phyloP scores from a whole-genome alignment of 2,329 filamentous ascomycete genomes.

The Venturia aucupariae region DNA sequence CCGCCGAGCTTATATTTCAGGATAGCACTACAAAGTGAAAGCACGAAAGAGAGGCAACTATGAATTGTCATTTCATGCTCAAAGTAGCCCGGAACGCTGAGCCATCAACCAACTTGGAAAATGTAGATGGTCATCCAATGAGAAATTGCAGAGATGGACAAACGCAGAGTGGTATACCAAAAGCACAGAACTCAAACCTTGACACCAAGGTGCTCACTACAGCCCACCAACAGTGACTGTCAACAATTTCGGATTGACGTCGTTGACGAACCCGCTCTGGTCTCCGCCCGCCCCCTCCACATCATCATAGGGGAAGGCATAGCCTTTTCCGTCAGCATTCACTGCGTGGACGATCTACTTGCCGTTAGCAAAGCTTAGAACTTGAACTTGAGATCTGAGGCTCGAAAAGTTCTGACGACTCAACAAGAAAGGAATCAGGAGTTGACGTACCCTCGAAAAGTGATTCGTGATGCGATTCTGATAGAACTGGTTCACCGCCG shows the following conservation, averaged over 20 bases:
- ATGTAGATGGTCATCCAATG: too few species aligned
- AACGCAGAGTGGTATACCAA: background rate
- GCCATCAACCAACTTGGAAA: background rate
- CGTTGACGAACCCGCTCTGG: slow-evolving; percentile 44
- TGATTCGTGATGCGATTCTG: slow-evolving; percentile 39
- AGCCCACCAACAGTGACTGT: slow-evolving; percentile 36
- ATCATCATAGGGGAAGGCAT: slow-evolving; percentile 61
- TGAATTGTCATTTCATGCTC: background rate
- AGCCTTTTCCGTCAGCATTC: slow-evolving; percentile 51
- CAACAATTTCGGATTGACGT: slow-evolving; percentile 36
- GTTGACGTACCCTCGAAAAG: slow-evolving; percentile 38
- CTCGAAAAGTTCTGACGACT: background rate
- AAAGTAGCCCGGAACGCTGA: background rate
- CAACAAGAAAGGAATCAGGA: background rate
- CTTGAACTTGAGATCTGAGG: background rate
- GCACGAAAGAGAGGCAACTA: too few species aligned
- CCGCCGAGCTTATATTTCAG: too few species aligned
- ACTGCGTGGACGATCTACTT: slow-evolving; percentile 47
- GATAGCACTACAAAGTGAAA: too few species aligned
- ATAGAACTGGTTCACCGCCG: slow-evolving; percentile 26
- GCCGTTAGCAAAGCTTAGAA: background rate
- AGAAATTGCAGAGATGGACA: background rate
- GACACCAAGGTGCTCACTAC: background rate
- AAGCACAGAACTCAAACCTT: background rate
- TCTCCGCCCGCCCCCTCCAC: slow-evolving; percentile 51